Evolutionary conservation across 257 asterid species (phyloP).

Genomic region (Linaria vulgaris): DNA sequence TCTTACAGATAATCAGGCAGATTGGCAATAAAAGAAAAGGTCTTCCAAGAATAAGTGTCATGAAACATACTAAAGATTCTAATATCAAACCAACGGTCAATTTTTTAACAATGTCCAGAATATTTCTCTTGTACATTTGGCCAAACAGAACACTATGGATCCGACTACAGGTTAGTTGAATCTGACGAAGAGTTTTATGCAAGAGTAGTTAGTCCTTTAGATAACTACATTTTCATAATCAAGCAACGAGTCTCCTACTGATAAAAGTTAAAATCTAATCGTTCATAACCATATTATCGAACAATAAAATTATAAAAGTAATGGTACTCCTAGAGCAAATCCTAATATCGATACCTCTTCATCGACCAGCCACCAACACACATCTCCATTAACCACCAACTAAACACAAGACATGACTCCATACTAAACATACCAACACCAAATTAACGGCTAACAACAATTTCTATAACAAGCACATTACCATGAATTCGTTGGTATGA

Average conservation of each 20-base stretch:
- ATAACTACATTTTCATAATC: too few relatives aligned
- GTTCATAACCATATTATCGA: too few relatives aligned
- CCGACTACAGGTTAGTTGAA: too few relatives aligned
- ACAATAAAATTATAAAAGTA: background rate
- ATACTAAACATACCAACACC: background rate
- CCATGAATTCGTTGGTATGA: conserved; percentile 89
- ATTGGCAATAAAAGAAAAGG: too few relatives aligned
- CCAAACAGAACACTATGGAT: too few relatives aligned
- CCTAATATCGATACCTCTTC: background rate
- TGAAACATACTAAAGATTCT: background rate
- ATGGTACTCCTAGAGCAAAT: background rate
- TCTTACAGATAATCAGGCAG: background rate
- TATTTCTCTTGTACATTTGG: too few relatives aligned
- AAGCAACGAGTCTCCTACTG: too few relatives aligned
- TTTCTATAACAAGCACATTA: conserved; percentile 19
- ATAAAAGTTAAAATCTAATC: too few relatives aligned
- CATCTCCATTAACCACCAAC: background rate
- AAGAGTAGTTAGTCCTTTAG: too few relatives aligned
- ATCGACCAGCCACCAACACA: too few relatives aligned
- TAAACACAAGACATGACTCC: background rate
- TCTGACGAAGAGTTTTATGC: too few relatives aligned
- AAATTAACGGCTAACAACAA: background rate
- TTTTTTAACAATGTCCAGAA: background rate
- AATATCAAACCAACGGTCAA: too few relatives aligned
- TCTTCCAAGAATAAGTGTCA: background rate